Evolutionary conservation across 2,329 filamentous ascomycete species (phyloP).

Genomic region (Fusarium verrucosum): DNA sequence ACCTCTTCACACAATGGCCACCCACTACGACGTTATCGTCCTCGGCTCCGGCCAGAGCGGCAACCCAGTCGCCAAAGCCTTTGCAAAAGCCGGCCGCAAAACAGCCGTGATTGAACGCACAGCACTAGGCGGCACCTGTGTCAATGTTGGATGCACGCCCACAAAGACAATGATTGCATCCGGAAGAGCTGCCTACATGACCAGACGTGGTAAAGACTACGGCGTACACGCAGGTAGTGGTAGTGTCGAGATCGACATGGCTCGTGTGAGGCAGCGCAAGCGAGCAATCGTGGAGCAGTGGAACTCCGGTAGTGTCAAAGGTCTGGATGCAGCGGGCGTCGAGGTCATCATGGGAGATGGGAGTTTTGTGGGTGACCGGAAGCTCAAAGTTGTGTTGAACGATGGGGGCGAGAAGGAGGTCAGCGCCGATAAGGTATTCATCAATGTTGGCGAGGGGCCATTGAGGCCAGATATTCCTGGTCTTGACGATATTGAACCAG

Average conservation of each 20-base stretch:
- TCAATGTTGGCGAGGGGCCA: conserved; percentile 58
- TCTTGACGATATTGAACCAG: conserved; percentile 48
- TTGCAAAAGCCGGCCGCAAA: conserved; percentile 55
- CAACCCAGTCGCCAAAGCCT: conserved; percentile 59
- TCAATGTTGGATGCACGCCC: conserved; percentile 66
- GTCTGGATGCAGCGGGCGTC: conserved; percentile 53
- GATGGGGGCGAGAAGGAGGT: conserved; percentile 48
- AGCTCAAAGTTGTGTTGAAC: conserved; percentile 47
- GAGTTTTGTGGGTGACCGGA: conserved; percentile 54
- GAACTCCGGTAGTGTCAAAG: conserved; percentile 56
- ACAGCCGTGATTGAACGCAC: conserved; percentile 59
- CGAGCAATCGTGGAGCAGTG: conserved; percentile 62
- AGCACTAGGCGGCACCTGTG: conserved; percentile 62
- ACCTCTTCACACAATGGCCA: conserved; percentile 24
- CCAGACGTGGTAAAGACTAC: conserved; percentile 54
- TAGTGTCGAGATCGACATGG: conserved; percentile 56
- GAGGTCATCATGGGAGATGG: conserved; percentile 58
- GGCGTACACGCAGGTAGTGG: conserved; percentile 51
- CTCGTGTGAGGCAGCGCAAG: conserved; percentile 60
- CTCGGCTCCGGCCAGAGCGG: conserved; percentile 64
- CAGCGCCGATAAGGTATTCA: conserved; percentile 54
- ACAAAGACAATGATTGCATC: conserved; percentile 67
- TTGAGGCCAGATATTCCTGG: conserved; percentile 51
- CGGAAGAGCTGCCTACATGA: conserved; percentile 59
- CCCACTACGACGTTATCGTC: conserved; percentile 51